phyloP scores from a whole-genome alignment of 2,329 filamentous ascomycete genomes.

The Fusarium subglutinans region DNA sequence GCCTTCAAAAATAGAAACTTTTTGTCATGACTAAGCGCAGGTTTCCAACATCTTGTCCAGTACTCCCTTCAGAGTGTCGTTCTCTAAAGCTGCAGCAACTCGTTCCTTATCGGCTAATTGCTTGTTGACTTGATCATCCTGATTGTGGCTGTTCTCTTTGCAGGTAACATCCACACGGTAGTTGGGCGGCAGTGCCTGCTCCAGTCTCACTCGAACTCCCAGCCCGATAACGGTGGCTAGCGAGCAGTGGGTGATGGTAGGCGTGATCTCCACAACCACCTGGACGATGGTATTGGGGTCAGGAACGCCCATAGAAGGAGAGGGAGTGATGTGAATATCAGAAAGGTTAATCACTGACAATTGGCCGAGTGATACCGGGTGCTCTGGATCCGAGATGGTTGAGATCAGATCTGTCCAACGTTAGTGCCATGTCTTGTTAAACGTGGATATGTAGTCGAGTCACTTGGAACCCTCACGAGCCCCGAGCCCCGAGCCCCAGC shows the following conservation, averaged over 20 bases:
- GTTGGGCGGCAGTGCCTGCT: slow-evolving; percentile 89
- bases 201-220: slow-evolving; percentile 88
- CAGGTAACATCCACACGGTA: slow-evolving; percentile 93
- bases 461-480: background rate
- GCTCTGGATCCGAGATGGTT: slow-evolving; percentile 94
- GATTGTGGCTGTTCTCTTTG: slow-evolving; percentile 95
- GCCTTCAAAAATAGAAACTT: background rate
- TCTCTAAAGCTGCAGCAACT: slow-evolving; percentile 93
- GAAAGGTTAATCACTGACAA: slow-evolving; percentile 95
- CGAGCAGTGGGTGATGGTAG: slow-evolving; percentile 96
- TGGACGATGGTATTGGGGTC: slow-evolving; percentile 68
- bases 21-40: slow-evolving; percentile 63
- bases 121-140: slow-evolving; percentile 96
- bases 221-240: slow-evolving; percentile 96
- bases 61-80: slow-evolving; percentile 87
- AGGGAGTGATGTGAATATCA: slow-evolving; percentile 79
- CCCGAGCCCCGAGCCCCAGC: background rate
- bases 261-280: slow-evolving; percentile 89
- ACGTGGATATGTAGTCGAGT: background rate
- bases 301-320: slow-evolving; percentile 50
- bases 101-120: slow-evolving; percentile 96
- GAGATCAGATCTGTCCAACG: slow-evolving; percentile 80
- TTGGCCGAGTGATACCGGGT: slow-evolving; percentile 91
- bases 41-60: slow-evolving; percentile 94
- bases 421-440: slow-evolving; percentile 24